phyloP scores from a whole-genome alignment of 495 filamentous ascomycete genomes.

The Trichoderma orchidacearum region DNA sequence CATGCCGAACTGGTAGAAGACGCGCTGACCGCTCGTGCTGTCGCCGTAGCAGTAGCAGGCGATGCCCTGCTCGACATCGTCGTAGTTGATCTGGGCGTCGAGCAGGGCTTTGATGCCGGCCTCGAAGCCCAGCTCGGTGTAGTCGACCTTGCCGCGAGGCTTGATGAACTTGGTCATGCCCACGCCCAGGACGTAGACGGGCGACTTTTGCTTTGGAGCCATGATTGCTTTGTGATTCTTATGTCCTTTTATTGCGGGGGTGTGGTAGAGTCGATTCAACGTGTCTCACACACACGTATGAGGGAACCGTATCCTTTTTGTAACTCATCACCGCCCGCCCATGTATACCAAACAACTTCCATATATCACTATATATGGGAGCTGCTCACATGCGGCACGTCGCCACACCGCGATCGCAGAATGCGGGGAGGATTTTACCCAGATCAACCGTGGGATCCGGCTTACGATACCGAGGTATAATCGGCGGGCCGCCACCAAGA shows the following conservation, averaged over 20 bases:
- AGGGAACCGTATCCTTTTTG: background rate
- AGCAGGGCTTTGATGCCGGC: conserved; percentile 92
- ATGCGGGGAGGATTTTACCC: background rate
- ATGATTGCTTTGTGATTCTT: conserved; percentile 11
- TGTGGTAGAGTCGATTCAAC: no score
- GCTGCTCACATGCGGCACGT: no score
- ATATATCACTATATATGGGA: no score
- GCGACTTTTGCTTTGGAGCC: conserved; percentile 30
- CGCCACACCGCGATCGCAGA: background rate
- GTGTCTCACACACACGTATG: background rate
- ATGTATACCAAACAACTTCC: no score
- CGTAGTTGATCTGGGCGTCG: conserved; percentile 90
- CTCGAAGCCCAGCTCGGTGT: conserved; percentile 85
- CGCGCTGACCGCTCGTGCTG: conserved; percentile 85
- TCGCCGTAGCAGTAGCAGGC: conserved; percentile 97
- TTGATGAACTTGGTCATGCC: conserved; percentile 99
- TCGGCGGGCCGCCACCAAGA: background rate
- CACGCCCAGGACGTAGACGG: conserved; percentile 79
- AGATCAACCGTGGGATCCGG: background rate
- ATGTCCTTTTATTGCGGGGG: background rate
- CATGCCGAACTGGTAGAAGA: conserved; percentile 99
- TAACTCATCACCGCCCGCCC: background rate
- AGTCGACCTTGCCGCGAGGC: conserved; percentile 82
- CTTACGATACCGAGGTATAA: background rate
- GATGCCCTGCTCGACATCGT: conserved; percentile 91